Percentiles rank a stretch among this genome's conserved stretches.
Conservation (phyloP, 257 asterid genomes). For the Capsicum chinense region DNA sequence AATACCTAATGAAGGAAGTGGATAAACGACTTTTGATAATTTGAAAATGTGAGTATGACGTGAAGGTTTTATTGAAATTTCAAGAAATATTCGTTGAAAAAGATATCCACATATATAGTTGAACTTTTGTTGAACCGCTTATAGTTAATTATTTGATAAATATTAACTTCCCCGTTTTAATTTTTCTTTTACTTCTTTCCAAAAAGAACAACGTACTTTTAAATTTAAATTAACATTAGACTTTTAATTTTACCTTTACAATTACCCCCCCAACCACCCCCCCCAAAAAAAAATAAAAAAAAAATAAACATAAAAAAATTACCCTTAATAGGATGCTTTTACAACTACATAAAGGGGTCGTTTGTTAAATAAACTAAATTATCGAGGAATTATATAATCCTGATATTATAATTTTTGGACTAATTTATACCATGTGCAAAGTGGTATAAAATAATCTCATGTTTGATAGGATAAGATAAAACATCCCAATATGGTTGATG, state of each 20-base stretch:
- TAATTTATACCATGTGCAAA: too few relatives aligned
- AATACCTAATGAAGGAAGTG: conserved; percentile 19
- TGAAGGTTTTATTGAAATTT: background rate
- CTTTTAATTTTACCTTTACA: background rate
- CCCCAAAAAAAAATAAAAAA: too few relatives aligned
- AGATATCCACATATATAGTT: background rate
- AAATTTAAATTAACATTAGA: background rate
- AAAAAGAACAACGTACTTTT: background rate
- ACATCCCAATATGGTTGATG: too few relatives aligned
- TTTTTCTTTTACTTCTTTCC: background rate
- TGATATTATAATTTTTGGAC: too few relatives aligned
- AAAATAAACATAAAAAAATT: too few relatives aligned
- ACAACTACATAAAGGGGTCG: too few relatives aligned
- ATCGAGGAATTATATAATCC: too few relatives aligned
- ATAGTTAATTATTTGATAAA: background rate
- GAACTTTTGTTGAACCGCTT: background rate
- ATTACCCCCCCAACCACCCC: too few relatives aligned
- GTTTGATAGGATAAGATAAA: too few relatives aligned
- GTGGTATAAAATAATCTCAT: too few relatives aligned
- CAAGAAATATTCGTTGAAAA: background rate
- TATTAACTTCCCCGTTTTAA: background rate
- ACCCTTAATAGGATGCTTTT: too few relatives aligned
- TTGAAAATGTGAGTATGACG: background rate
- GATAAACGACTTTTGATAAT: conserved; percentile 17
- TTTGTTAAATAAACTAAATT: too few relatives aligned